These are phyloP conservation scores for Exophiala bonariae DNA, from an alignment of 2,329 filamentous ascomycete species.

Conservation along the genomic window DNA sequence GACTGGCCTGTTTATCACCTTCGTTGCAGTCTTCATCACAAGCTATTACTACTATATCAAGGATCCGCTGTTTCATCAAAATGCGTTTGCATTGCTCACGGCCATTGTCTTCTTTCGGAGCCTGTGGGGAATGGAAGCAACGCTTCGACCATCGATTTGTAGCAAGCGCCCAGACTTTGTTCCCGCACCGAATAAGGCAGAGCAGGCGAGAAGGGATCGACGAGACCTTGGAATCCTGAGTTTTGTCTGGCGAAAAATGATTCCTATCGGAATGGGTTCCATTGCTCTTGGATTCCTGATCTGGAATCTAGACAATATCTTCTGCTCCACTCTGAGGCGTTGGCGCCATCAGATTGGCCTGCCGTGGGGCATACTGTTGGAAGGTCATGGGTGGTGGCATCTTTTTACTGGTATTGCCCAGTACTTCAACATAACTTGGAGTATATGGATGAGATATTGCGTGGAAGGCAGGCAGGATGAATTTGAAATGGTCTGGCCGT, in stretches of 20 bases:
- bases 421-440: slow-evolving; percentile 81
- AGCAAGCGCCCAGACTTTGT: slow-evolving; percentile 46
- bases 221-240: slow-evolving; percentile 58
- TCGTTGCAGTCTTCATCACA: slow-evolving; percentile 66
- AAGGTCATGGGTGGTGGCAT: slow-evolving; percentile 76
- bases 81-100: slow-evolving; percentile 71
- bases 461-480: slow-evolving; percentile 71
- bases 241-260: slow-evolving; percentile 47
- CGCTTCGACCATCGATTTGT: slow-evolving; percentile 53
- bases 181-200: slow-evolving; percentile 43
- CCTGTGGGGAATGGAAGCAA: slow-evolving; percentile 73
- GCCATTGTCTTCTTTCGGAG: slow-evolving; percentile 67
- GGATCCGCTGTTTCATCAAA: slow-evolving; percentile 78
- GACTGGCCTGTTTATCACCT: slow-evolving; percentile 58
- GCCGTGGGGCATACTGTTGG: slow-evolving; percentile 75
- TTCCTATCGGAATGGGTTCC: slow-evolving; percentile 63
- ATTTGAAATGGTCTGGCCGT: slow-evolving; percentile 69
- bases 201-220: slow-evolving; percentile 49
- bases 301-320: slow-evolving; percentile 78
- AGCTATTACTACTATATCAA: slow-evolving; percentile 79
- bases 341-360: slow-evolving; percentile 69
- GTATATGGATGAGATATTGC: slow-evolving; percentile 78
- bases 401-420: slow-evolving; percentile 77
- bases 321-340: slow-evolving; percentile 62
- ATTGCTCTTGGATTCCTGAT: slow-evolving; percentile 74